phyloP scores from a whole-genome alignment of 768 basidiomycete species.

The Amanita pseudoporphyria region DNA sequence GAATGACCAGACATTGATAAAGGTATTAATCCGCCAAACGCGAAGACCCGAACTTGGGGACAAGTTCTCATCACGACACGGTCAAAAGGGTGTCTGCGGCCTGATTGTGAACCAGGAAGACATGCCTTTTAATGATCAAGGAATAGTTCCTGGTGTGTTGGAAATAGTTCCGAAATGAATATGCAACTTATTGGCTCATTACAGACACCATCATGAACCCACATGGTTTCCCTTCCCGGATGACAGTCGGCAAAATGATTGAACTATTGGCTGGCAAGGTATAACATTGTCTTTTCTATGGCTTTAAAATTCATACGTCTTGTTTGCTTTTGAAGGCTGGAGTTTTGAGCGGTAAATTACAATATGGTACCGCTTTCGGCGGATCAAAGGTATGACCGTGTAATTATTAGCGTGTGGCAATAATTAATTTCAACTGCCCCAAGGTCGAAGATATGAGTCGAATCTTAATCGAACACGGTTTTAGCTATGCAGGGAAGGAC shows the following conservation, averaged over 20 bases:
- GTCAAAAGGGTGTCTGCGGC: slow-evolving; percentile 98
- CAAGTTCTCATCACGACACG: slow-evolving; percentile 97
- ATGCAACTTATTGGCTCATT: slow-evolving; percentile 10
- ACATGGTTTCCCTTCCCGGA: slow-evolving; percentile 97
- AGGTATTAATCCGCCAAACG: slow-evolving; percentile 95
- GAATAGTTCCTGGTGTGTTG: slow-evolving; percentile 75
- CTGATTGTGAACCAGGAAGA: slow-evolving; percentile 98
- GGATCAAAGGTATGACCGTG: slow-evolving; percentile 75
- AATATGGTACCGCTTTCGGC: slow-evolving; percentile 95
- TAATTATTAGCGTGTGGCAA: background rate
- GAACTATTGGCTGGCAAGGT: slow-evolving; percentile 95
- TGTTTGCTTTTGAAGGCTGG: slow-evolving; percentile 53
- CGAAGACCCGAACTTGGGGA: slow-evolving; percentile 94
- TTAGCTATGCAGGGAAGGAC: slow-evolving; percentile 98
- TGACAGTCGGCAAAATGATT: slow-evolving; percentile 99
- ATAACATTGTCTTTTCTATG: slow-evolving; percentile 1
- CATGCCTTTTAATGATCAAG: slow-evolving; percentile 98
- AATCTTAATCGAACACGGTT: slow-evolving; percentile 90
- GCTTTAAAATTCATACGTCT: slow-evolving; percentile 5
- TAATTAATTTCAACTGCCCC: background rate
- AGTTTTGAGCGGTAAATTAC: slow-evolving; percentile 78
- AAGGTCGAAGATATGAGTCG: slow-evolving; percentile 98
- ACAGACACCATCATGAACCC: slow-evolving; percentile 99
- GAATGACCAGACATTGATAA: slow-evolving; percentile 93
- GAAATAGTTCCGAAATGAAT: slow-evolving; percentile 6